Evolutionary conservation across 257 asterid genomes (phyloP).

Genomic region (Salvia miltiorrhiza): DNA sequence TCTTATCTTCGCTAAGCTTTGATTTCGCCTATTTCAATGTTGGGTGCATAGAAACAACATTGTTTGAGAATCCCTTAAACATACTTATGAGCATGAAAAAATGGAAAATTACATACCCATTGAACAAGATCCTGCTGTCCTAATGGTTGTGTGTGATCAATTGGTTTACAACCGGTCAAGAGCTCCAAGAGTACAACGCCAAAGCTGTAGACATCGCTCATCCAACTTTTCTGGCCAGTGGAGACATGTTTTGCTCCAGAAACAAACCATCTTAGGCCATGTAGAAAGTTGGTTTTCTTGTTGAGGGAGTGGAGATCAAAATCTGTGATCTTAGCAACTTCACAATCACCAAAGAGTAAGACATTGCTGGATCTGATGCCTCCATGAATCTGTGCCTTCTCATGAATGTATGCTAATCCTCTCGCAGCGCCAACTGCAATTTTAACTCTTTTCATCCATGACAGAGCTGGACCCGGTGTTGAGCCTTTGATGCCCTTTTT

Average conservation of each 20-base stretch:
- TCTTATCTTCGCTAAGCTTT: slow-evolving; percentile 42
- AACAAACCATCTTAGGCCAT: background rate
- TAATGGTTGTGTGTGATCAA: slow-evolving; percentile 22
- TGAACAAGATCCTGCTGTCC: slow-evolving; percentile 27
- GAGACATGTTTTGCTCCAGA: background rate
- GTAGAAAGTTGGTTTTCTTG: background rate
- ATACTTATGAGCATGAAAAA: background rate
- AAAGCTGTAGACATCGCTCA: slow-evolving; percentile 30
- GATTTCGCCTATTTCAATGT: slow-evolving; percentile 40
- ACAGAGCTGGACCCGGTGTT: slow-evolving; percentile 40
- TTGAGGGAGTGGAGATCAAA: slow-evolving; percentile 21
- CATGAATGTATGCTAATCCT: slow-evolving; percentile 19
- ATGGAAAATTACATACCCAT: slow-evolving; percentile 25
- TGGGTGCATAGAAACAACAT: background rate
- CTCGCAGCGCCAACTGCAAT: slow-evolving; percentile 18
- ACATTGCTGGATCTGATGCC: slow-evolving; percentile 21
- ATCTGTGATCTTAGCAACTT: slow-evolving; percentile 56
- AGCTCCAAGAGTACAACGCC: slow-evolving; percentile 31
- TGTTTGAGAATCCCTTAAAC: background rate
- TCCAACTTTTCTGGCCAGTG: background rate
- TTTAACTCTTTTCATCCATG: slow-evolving; percentile 28
- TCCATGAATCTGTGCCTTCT: slow-evolving; percentile 21
- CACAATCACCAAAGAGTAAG: slow-evolving; percentile 24
- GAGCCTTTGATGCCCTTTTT: background rate
- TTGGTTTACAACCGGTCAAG: slow-evolving; percentile 26